These are phyloP conservation scores for Suillus subaureus DNA, from an alignment of 768 basidiomycete species.

Conservation along the genomic window DNA sequence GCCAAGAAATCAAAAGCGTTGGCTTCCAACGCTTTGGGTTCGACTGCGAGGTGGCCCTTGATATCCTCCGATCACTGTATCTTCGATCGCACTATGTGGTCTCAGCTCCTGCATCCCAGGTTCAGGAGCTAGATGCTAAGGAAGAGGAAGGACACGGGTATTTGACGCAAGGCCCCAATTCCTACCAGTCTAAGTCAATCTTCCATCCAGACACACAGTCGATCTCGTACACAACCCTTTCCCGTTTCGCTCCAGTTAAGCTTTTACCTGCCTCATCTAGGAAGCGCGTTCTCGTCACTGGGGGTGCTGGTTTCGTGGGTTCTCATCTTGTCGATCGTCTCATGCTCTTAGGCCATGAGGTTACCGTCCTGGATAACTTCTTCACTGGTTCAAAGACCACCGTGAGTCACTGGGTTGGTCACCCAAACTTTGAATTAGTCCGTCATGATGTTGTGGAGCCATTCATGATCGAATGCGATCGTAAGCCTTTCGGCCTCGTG, in stretches of 20 bases:
- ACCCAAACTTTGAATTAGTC: slow-evolving; percentile 98
- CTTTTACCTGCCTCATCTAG: slow-evolving; percentile 75
- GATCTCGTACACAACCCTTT: slow-evolving; percentile 91
- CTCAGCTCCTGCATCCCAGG: slow-evolving; percentile 39
- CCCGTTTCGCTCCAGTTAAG: slow-evolving; percentile 91
- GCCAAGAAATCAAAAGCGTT: slow-evolving; percentile 74
- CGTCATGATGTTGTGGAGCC: slow-evolving; percentile 97
- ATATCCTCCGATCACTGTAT: slow-evolving; percentile 85
- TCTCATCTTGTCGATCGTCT: slow-evolving; percentile 97
- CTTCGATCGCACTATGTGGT: slow-evolving; percentile 78
- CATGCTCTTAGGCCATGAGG: slow-evolving; percentile 97
- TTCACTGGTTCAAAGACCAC: slow-evolving; percentile 99
- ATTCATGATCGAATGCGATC: slow-evolving; percentile 98
- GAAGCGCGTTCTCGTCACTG: slow-evolving; percentile 93
- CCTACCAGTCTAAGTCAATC: slow-evolving; percentile 84
- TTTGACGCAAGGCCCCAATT: slow-evolving; percentile 49
- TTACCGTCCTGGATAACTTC: slow-evolving; percentile 97
- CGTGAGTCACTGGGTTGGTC: slow-evolving; percentile 93
- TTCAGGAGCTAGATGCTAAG: slow-evolving; percentile 40
- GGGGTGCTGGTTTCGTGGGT: slow-evolving; percentile 99
- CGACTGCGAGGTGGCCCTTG: slow-evolving; percentile 80
- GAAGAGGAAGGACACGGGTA: slow-evolving; percentile 51
- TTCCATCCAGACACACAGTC: slow-evolving; percentile 77
- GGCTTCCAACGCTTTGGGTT: slow-evolving; percentile 89
- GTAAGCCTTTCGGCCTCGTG: slow-evolving; percentile 48